phyloP scores from a whole-genome alignment of 805 yeast species.

The Candida glaebosa region DNA sequence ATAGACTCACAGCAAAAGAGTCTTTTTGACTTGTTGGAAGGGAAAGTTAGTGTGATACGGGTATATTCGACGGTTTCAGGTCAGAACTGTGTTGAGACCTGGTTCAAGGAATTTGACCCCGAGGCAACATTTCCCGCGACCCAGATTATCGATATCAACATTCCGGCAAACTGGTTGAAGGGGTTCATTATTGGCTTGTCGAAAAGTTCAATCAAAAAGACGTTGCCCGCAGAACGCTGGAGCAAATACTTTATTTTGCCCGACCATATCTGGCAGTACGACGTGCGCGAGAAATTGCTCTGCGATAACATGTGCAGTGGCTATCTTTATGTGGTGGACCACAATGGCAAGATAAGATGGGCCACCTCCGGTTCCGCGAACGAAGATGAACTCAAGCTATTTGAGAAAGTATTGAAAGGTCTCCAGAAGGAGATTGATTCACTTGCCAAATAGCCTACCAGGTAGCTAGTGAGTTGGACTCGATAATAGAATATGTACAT shows the following conservation, averaged over 20 bases:
- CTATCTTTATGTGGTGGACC: slow-evolving; percentile 75
- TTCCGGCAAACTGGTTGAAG: slow-evolving; percentile 73
- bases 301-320: slow-evolving; percentile 81
- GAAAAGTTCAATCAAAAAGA: slow-evolving; percentile 39
- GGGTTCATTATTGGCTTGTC: slow-evolving; percentile 50
- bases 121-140: slow-evolving; percentile 43
- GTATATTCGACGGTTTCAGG: slow-evolving; percentile 69
- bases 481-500: too few relatives aligned
- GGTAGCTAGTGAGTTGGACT: too few relatives aligned
- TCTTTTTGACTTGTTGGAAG: slow-evolving; percentile 38
- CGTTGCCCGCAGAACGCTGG: slow-evolving; percentile 48
- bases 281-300: slow-evolving; percentile 53
- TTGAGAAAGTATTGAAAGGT: slow-evolving; percentile 67
- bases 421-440: slow-evolving; percentile 44
- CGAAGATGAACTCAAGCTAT: slow-evolving; percentile 56
- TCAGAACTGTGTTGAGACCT: slow-evolving; percentile 59
- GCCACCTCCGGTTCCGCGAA: slow-evolving; percentile 81
- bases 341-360: slow-evolving; percentile 78
- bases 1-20: slow-evolving; percentile 36
- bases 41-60: slow-evolving; percentile 61
- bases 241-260: slow-evolving; percentile 62
- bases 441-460: slow-evolving; percentile 2
- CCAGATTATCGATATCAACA: slow-evolving; percentile 72
- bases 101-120: slow-evolving; percentile 47
- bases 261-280: slow-evolving; percentile 54